phyloP scores from a whole-genome alignment of 2,329 filamentous ascomycete species.

The Alternaria brassicae region DNA sequence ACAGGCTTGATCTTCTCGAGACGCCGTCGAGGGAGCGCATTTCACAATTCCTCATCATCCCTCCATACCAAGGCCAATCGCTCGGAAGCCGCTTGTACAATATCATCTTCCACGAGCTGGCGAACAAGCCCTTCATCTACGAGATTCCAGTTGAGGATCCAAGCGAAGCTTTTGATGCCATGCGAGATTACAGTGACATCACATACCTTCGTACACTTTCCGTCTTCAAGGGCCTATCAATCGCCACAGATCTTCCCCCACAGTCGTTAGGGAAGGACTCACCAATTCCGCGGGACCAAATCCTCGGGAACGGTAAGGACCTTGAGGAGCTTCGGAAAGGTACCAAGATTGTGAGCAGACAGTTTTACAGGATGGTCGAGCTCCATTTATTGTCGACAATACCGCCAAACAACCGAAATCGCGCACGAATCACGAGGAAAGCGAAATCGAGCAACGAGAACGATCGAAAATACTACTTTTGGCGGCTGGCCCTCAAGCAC shows the following conservation, averaged over 20 bases:
- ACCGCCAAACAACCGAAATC: constrained; percentile 57
- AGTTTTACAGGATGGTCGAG: constrained; percentile 77
- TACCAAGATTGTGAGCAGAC: constrained; percentile 76
- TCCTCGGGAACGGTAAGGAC: constrained; percentile 64
- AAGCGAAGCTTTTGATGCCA: constrained; percentile 81
- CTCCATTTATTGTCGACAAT: constrained; percentile 73
- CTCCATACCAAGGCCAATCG: constrained; percentile 82
- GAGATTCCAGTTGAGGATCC: constrained; percentile 96
- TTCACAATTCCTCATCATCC: constrained; percentile 91
- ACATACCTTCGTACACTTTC: constrained; percentile 66
- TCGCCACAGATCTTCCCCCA: constrained; percentile 58
- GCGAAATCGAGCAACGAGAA: constrained; percentile 61
- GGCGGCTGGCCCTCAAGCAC: constrained; percentile 78
- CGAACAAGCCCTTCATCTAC: constrained; percentile 70
- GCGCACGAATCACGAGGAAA: constrained; percentile 53
- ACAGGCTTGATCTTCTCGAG: constrained; percentile 58
- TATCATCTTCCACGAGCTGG: constrained; percentile 74
- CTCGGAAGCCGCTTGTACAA: constrained; percentile 83
- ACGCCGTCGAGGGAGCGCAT: constrained; percentile 82
- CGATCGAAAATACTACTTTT: constrained; percentile 71
- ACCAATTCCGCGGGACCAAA: constrained; percentile 58
- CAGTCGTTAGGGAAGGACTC: constrained; percentile 62
- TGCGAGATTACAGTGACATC: constrained; percentile 78
- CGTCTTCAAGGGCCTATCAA: constrained; percentile 62
- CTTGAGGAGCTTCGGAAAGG: constrained; percentile 65